Evolutionary conservation across 768 basidiomycete genomes (phyloP), one percentile per base, ranked within the genome.

Genomic region (Tylopilus intermedius): DNA sequence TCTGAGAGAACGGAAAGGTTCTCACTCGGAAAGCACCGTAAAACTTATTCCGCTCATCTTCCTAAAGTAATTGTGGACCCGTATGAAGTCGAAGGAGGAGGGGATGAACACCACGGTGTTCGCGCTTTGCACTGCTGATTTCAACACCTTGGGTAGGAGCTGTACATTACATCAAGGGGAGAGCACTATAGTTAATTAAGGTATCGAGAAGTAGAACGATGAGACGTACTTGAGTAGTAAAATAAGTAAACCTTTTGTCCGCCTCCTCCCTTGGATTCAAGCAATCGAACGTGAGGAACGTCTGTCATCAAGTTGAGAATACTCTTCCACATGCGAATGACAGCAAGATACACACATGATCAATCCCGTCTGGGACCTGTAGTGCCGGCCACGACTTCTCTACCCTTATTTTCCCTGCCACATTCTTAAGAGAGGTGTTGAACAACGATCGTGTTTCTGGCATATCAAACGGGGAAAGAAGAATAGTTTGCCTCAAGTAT

Each of bases 81-180:
- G 82, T 52, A 97, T 90, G 66, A 94, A 98, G 71, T 98, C 96
- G 66, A 95, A 94, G 47, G 94, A 97, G 0, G 92, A 94, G 0
- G 96, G 94, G 15, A 99, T 74, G 66, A 97, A 90, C 57, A 98
- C 77, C 47, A 86, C 79, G 0, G 94, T 93, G 66, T 93, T 92
- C 26, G 82, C 76, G 58, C 93, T 91, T 70, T 91, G 89, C 5
- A 98, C 91, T 0, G 96, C 96, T 2, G 94, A 97, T 70, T 92
- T 94, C 42, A 94, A 73, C 22, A 96, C 72, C 14, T 76, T 65
- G 8, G 96, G 94, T 1, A 98, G 77, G 26, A 94, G 72, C 90
- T 94, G 33, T 33, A n/a, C 27, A 37, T 50, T 29, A 13, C 29
- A 30, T 41, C 24, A 39, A 54, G 51, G 9, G 7, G 30, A 30